Evolutionary conservation across 1,284 basidiomycete species (phyloP).

Genomic region (Bondarzewia mesenterica): DNA sequence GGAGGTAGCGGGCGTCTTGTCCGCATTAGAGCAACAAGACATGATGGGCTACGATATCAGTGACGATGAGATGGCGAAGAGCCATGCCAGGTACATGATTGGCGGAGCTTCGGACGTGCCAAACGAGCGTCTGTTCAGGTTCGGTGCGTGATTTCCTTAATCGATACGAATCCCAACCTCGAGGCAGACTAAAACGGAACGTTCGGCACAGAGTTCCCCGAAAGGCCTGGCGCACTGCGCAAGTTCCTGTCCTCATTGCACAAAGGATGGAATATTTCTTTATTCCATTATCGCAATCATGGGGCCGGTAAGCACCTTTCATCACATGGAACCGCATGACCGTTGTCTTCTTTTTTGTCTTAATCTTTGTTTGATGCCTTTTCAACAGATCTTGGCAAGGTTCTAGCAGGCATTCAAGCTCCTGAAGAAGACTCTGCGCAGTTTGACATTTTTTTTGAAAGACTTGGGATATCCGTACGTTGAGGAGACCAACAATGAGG

Average conservation of each 20-base stretch:
- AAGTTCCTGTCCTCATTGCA: constrained; percentile 84
- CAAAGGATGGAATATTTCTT: constrained; percentile 87
- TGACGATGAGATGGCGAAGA: constrained; percentile 94
- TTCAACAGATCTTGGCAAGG: constrained; percentile 75
- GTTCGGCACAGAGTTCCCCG: constrained; percentile 77
- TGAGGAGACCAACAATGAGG: constrained; percentile 89
- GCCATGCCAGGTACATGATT: constrained; percentile 90
- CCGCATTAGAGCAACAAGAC: constrained; percentile 51
- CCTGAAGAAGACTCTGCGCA: constrained; percentile 54
- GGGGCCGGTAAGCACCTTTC: constrained; percentile 66
- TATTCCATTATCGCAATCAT: constrained; percentile 98
- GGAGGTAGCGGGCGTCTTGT: constrained; percentile 66
- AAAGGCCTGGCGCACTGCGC: constrained; percentile 85
- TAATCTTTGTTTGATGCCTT: not conserved
- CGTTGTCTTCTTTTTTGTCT: constrained; percentile 3
- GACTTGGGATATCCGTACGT: constrained; percentile 83
- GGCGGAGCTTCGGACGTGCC: constrained; percentile 75
- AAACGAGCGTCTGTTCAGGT: constrained; percentile 89
- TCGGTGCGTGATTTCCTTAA: constrained; percentile 53
- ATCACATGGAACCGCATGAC: constrained; percentile 9
- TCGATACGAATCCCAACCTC: not conserved
- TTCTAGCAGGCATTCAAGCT: constrained; percentile 92
- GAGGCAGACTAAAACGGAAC: not conserved
- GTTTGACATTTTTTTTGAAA: constrained; percentile 71
- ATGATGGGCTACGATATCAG: constrained; percentile 89